Base-by-base conservation (phyloP, 2,329 filamentous ascomycete species). In the Arthrobotrys pseudoclavata region DNA sequence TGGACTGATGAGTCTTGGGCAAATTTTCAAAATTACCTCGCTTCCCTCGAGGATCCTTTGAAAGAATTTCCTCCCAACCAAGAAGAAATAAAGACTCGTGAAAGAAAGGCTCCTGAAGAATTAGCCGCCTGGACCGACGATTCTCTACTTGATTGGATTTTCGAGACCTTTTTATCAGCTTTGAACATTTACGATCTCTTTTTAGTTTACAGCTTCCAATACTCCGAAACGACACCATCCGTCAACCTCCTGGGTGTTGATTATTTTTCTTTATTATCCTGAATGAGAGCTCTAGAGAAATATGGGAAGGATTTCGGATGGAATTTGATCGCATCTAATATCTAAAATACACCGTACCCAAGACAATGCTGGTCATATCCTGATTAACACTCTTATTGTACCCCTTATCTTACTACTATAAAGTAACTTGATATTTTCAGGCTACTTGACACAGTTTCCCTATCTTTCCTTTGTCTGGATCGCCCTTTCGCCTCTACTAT, bases 401-500 rank as follows among this genome's bases (percentile, higher is more conserved):
- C 50, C 50, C 22, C n/a, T 18, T 50, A 13, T 9, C 48, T 26
- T 15, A 13, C 22, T 40, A 1, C 22, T n/a, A n/a, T 60, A 13
- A 10, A 48, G 24, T 45, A 48, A 9, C 50, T 37, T 63, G 5
- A 61, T 50, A 60, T 45, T 26, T n/a, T 42, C 48, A 24, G 29
- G 31, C 57, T 50, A 22, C 57, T 52, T 31, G 13, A 40, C 57
- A 60, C 50, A 55, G 10, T 40, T n/a, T 57, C 29, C 22, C 34
- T 45, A 24, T 20, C 37, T 76, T 76, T 69, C 66, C 72, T 76
- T 76, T 70, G 48, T 72, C 69, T 72, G 69, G 69, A 64, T 60
- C 68, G 48, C 13, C 48, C 12, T 52, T 50, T 10, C 13, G 7
- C n/a, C 45, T 50, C 42, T 66, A 20, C 13, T 18, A 50, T 42